A percentile compares a stretch with the other conserved stretches of the same genome.
Evolutionary conservation across 2,329 filamentous ascomycete genomes (phyloP).

Genomic region (Didymella pomorum): DNA sequence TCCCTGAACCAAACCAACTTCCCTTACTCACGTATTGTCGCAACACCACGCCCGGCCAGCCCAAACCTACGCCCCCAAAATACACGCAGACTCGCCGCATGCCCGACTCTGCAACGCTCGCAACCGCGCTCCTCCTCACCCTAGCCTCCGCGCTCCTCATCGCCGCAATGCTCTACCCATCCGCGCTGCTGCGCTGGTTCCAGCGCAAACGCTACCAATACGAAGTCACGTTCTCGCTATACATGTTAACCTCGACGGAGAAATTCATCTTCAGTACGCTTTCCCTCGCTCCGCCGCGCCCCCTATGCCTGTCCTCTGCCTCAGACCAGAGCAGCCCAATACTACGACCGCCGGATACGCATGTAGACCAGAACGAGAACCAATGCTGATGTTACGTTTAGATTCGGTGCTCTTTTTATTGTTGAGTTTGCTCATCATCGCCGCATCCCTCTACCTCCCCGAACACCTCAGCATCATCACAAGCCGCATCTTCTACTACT

Average conservation of each 20-base stretch:
- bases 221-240: slow-evolving; percentile 94
- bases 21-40: background rate
- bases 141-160: slow-evolving; percentile 52
- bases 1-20: slow-evolving; percentile 12
- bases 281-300: background rate
- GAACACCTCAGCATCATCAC: slow-evolving; percentile 85
- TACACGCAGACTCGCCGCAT: slow-evolving; percentile 25
- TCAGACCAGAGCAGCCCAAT: too few relatives aligned
- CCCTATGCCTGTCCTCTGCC: background rate
- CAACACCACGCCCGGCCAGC: slow-evolving; percentile 2
- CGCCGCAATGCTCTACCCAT: slow-evolving; percentile 57
- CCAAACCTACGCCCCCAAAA: background rate
- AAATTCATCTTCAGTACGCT: slow-evolving; percentile 94
- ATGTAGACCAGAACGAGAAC: too few relatives aligned
- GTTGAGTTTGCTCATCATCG: slow-evolving; percentile 84
- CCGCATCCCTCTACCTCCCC: slow-evolving; percentile 89
- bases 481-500: slow-evolving; percentile 92
- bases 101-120: slow-evolving; percentile 46
- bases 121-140: slow-evolving; percentile 46
- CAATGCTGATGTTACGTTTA: too few relatives aligned
- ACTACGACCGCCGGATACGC: too few relatives aligned
- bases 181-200: slow-evolving; percentile 78
- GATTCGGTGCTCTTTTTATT: slow-evolving; percentile 93
- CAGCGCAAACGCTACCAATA: slow-evolving; percentile 97
- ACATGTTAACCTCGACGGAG: slow-evolving; percentile 96